Conservation (phyloP, 768 basidiomycete species). For the Filobasidium floriforme region DNA sequence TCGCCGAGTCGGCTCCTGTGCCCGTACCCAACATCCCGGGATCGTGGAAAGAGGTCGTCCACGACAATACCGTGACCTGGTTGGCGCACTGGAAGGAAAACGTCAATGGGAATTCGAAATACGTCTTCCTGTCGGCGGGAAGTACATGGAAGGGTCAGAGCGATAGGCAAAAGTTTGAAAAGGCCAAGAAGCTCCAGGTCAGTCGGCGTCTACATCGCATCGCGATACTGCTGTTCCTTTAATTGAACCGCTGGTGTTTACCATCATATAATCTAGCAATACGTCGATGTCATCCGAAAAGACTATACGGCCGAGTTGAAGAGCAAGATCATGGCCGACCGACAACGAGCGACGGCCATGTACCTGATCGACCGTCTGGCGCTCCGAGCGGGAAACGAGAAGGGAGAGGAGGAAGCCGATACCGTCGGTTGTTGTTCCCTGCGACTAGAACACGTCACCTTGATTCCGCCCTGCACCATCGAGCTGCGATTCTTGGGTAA, state of each 20-base stretch:
- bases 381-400: conserved; percentile 97
- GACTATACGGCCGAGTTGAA: conserved; percentile 79
- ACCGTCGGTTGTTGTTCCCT: conserved; percentile 98
- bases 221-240: not conserved
- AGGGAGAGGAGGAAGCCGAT: conserved; percentile 98
- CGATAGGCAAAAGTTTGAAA: conserved; percentile 96
- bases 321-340: conserved; percentile 84
- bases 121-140: conserved; percentile 95
- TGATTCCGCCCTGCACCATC: conserved; percentile 77
- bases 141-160: conserved; percentile 97
- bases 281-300: conserved; percentile 81
- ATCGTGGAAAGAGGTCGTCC: conserved; percentile 58
- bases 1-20: conserved; percentile 63
- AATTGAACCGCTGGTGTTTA: conserved; percentile 13
- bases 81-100: conserved; percentile 99
- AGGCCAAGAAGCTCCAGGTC: conserved; percentile 92
- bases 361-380: conserved; percentile 97
- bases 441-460: conserved; percentile 90
- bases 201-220: conserved; percentile 17
- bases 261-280: conserved; percentile 55
- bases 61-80: conserved; percentile 98
- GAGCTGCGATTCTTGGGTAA: conserved; percentile 97
- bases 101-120: conserved; percentile 89
- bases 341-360: conserved; percentile 97
- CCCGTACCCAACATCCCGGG: conserved; percentile 89